Base-by-base conservation (phyloP, 306 rosid genomes). In the Luffa acutangula region DNA sequence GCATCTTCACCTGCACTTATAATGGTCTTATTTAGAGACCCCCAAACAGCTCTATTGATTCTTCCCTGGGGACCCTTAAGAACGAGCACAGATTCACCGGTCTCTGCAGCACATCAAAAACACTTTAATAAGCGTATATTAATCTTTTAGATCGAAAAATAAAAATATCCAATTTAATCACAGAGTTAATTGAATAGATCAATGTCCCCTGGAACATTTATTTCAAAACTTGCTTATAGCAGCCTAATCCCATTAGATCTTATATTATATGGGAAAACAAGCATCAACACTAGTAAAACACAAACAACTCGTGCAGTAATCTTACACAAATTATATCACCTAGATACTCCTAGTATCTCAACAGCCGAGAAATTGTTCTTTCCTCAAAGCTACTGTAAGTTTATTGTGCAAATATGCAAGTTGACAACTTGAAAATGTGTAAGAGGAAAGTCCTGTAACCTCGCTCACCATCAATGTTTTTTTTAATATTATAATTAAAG, bases 41-140 rank as follows among this genome's bases (percentile, higher is more conserved):
- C 98, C 98, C 98, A 95, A 64, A 92, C 82, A 79, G 98, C 98
- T 82, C 98, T 91, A 58, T 92, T 92, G 2, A 95, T 89, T 86
- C 98, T 90, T 81, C 98, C 97, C 76, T 88, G 95, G 76, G 97
- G 97, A 15, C 94, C 97, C 85, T 91, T 94, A 11, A 95, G 56
- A 25, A 87, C 80, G 46, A 90, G 87, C 79, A 84, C 76, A 60
- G 98, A 92, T 5, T 95, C 98, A n/a, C 85, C 91, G 2, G 79
- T 78, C 91, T 95, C 98, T 95, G 89, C 42, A 39, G 82, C 53
- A 83, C 4, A 20, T 36, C 53, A 57, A 11, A 76, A 34, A 80
- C 20, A 18, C 25, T 53, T 39, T 9, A 71, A 33, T 54, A 42
- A 25, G 34, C 3, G 20, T 46, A 51, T 56, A 8, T 18, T 20